phyloP scores from a whole-genome alignment of 2,329 filamentous ascomycete species.

The Penicillium nordicum region DNA sequence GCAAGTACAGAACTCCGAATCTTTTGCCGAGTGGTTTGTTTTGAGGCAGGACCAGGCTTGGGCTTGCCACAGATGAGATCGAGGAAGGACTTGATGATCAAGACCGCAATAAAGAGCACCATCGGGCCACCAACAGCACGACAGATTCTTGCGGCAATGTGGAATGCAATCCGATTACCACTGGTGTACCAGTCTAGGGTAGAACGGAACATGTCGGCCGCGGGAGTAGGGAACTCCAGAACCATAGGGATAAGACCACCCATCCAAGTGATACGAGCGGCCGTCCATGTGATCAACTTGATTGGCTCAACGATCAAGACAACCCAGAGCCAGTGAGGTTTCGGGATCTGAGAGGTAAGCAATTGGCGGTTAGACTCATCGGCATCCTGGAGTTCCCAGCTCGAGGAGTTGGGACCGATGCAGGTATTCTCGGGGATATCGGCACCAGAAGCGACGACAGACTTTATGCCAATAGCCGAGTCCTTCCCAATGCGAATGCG shows the following conservation, averaged over 20 bases:
- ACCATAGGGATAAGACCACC: constrained; percentile 28
- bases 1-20: constrained; percentile 18
- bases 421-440: constrained; percentile 49
- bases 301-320: constrained; percentile 47
- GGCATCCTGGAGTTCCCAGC: constrained; percentile 49
- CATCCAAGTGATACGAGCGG: constrained; percentile 47
- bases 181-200: constrained; percentile 18
- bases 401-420: constrained; percentile 57
- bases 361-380: constrained; percentile 51
- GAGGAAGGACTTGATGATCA: constrained; percentile 11
- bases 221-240: constrained; percentile 5
- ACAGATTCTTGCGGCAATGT: constrained; percentile 18
- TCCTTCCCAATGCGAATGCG: constrained; percentile 50
- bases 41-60: constrained; percentile 16
- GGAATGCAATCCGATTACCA: constrained; percentile 16
- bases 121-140: constrained; percentile 17
- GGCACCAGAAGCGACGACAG: constrained; percentile 52
- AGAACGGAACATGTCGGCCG: constrained; percentile 15
- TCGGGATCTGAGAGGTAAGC: constrained; percentile 36
- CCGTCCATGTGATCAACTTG: constrained; percentile 38
- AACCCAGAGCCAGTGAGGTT: constrained; percentile 47
- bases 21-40: constrained; percentile 15
- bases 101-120: constrained; percentile 12
- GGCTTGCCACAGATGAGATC: constrained; percentile 20
- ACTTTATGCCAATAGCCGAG: constrained; percentile 48